phyloP scores from a whole-genome alignment of 2,329 filamentous ascomycete genomes.

The Pseudogymnoascus sp. region DNA sequence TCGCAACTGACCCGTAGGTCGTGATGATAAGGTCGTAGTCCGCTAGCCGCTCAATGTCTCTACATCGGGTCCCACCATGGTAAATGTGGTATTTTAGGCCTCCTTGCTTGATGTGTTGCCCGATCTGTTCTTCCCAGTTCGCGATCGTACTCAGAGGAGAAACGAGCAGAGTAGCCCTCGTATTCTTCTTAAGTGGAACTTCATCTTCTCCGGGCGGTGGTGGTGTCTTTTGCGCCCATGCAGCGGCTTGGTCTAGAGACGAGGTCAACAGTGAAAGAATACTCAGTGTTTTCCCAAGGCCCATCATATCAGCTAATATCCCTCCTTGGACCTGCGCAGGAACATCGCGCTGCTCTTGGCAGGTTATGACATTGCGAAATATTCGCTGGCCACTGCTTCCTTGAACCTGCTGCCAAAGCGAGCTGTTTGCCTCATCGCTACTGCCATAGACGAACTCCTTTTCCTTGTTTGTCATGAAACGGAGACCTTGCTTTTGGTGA shows the following conservation, averaged over 20 bases:
- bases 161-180: conserved; percentile 74
- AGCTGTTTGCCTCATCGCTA: conserved; percentile 56
- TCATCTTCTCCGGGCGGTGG: conserved; percentile 27
- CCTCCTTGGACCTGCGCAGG: conserved; percentile 65
- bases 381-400: conserved; percentile 49
- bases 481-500: conserved; percentile 85
- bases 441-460: conserved; percentile 52
- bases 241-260: conserved; percentile 43
- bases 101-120: conserved; percentile 63
- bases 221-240: conserved; percentile 22
- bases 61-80: conserved; percentile 71
- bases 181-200: conserved; percentile 52
- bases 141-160: conserved; percentile 85
- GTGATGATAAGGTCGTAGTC: conserved; percentile 81
- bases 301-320: conserved; percentile 81
- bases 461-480: conserved; percentile 79
- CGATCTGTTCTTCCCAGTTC: conserved; percentile 93
- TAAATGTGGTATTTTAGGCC: conserved; percentile 72
- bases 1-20: conserved; percentile 81
- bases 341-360: conserved; percentile 50
- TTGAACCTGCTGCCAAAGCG: conserved; percentile 66
- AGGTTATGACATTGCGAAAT: conserved; percentile 83
- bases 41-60: conserved; percentile 59
- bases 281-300: conserved; percentile 78
- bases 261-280: conserved; percentile 70